Conservation (phyloP, 23 red algal genomes). For the Rhodosorus marinus region DNA sequence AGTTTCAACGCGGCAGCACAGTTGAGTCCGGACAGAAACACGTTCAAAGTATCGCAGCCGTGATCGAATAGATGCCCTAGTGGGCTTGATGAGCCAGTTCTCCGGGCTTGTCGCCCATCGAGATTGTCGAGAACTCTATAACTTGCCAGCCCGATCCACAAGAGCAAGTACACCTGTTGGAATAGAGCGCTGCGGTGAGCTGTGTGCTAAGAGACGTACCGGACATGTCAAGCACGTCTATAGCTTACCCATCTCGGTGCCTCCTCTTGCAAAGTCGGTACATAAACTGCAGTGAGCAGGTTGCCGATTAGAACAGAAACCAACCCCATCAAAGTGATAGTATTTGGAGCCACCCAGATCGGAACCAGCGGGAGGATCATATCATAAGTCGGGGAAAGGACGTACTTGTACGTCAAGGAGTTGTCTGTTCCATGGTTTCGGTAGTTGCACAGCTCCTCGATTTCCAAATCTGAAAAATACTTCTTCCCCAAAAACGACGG, state of each 20-base stretch:
- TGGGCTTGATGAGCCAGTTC: slow-evolving; percentile 71
- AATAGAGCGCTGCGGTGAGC: no score
- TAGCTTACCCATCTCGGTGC: slow-evolving; percentile 13
- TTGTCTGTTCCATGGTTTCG: slow-evolving; percentile 64
- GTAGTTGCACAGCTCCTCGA: slow-evolving; percentile 33
- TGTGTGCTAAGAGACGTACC: no score
- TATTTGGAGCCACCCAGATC: slow-evolving; percentile 69
- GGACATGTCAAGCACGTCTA: no score
- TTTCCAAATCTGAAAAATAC: slow-evolving; percentile 22
- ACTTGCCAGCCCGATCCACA: slow-evolving; percentile 15
- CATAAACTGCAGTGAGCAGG: slow-evolving; percentile 27
- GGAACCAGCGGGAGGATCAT: slow-evolving; percentile 47
- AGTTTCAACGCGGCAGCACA: slow-evolving; percentile 23
- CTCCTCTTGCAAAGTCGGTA: slow-evolving; percentile 6
- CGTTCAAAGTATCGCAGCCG: slow-evolving; percentile 90
- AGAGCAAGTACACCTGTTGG: slow-evolving; percentile 53
- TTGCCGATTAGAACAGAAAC: slow-evolving; percentile 14
- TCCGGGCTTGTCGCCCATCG: slow-evolving; percentile 83
- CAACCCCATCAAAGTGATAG: slow-evolving; percentile 60
- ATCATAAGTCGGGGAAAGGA: slow-evolving; percentile 34
- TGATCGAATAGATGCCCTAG: slow-evolving; percentile 97
- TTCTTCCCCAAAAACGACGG: slow-evolving; percentile 4
- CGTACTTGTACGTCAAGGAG: slow-evolving; percentile 33
- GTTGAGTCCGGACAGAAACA: slow-evolving; percentile 59
- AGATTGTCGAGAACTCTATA: slow-evolving; percentile 93